Conservation (phyloP, 2,329 filamentous ascomycete species). For the Xylaria sp. region DNA sequence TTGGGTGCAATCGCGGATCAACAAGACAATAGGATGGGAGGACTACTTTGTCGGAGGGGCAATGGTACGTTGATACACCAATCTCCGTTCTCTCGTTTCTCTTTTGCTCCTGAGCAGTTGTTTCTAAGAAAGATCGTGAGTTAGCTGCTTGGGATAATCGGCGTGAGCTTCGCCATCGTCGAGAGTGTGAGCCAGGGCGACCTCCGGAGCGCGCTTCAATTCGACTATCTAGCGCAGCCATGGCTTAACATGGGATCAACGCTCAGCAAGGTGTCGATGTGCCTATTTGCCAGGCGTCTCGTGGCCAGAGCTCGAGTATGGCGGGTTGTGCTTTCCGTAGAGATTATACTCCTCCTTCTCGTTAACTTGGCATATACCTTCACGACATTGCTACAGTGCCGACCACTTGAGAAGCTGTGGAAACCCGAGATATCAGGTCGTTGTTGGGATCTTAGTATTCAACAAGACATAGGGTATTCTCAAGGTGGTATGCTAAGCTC, state of each 20-base stretch:
- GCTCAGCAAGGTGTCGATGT: constrained; percentile 53
- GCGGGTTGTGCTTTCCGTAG: constrained; percentile 47
- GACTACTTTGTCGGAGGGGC: constrained; percentile 51
- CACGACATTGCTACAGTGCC: constrained; percentile 52
- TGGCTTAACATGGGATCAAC: constrained; percentile 52
- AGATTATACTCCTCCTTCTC: constrained; percentile 49
- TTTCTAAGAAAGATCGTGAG: constrained; percentile 6
- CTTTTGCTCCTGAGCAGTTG: background rate
- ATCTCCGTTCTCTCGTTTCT: background rate
- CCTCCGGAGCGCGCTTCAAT: constrained; percentile 47
- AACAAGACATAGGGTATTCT: constrained; percentile 51
- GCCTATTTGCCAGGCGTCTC: constrained; percentile 50
- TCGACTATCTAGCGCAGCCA: constrained; percentile 51
- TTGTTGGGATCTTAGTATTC: constrained; percentile 50
- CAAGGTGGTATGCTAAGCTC: constrained; percentile 46
- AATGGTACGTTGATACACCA: constrained; percentile 42
- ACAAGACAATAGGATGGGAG: constrained; percentile 46
- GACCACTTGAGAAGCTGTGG: constrained; percentile 53
- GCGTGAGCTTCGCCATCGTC: constrained; percentile 51
- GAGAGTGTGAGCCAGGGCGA: constrained; percentile 46
- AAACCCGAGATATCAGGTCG: constrained; percentile 44
- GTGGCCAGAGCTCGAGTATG: constrained; percentile 47
- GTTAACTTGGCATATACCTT: constrained; percentile 50
- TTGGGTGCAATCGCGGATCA: constrained; percentile 45
- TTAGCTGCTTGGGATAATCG: constrained; percentile 50